phyloP scores from a whole-genome alignment of 768 basidiomycete genomes.

The Pluteus cervinus region DNA sequence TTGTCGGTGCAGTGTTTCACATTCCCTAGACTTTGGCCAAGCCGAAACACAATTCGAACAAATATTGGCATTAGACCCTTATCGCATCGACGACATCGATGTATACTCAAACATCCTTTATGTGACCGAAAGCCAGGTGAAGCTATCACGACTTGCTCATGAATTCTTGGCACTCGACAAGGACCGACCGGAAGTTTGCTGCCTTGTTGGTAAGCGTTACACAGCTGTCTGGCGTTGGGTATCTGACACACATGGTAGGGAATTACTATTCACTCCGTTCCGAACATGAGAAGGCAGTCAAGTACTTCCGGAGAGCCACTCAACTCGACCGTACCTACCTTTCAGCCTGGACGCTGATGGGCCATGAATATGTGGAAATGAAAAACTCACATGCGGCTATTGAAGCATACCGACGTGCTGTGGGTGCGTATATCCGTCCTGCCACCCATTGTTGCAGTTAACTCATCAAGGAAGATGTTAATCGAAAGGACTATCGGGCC shows the following conservation, averaged over 20 bases:
- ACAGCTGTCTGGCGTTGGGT: neutral
- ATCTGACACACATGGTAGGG: conserved; percentile 45
- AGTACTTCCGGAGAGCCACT: conserved; percentile 92
- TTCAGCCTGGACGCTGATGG: conserved; percentile 98
- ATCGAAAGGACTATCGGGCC: conserved; percentile 93
- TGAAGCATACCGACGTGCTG: conserved; percentile 92
- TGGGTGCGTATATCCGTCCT: conserved; percentile 51
- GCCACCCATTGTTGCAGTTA: conserved; percentile 2
- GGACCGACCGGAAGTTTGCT: conserved; percentile 94
- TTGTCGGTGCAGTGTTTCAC: conserved; percentile 5
- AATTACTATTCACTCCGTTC: conserved; percentile 93
- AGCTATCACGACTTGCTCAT: conserved; percentile 87
- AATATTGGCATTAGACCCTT: conserved; percentile 76
- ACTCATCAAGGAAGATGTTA: conserved; percentile 59
- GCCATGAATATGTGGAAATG: conserved; percentile 98
- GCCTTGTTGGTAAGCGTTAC: conserved; percentile 78
- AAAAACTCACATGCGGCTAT: conserved; percentile 99
- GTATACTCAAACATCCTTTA: conserved; percentile 96
- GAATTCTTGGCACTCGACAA: conserved; percentile 86
- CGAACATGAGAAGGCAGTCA: conserved; percentile 94
- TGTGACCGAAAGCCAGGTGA: conserved; percentile 84
- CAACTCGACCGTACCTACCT: conserved; percentile 92
- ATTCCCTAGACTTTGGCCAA: conserved; percentile 69
- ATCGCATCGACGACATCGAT: conserved; percentile 91
- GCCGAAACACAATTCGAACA: conserved; percentile 84